Base-by-base conservation (phyloP, 306 rosid species). In the Castanea mollissima region DNA sequence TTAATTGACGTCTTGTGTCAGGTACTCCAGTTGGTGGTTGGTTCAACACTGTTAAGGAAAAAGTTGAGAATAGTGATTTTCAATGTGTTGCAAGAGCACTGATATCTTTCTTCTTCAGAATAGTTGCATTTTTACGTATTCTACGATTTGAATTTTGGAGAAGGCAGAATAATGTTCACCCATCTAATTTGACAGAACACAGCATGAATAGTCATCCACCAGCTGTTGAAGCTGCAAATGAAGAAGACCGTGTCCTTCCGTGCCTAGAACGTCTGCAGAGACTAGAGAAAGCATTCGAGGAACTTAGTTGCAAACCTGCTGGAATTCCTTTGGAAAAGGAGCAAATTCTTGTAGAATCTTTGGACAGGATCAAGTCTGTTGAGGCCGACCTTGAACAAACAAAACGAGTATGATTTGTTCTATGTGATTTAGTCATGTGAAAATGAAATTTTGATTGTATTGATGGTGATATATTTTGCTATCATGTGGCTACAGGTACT, bases 311-410 rank as follows among this genome's bases (percentile, higher is more conserved):
- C 76, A 95, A 91, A 82, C 97, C 99, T 59, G 87, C 88, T 44
- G 81, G 65, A 64, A 95, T 95, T 78, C 99, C 99, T 78, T 67
- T 68, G 76, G 99, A 93, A 79, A 95, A 95, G 85, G 98, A 95
- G 70, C 84, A 78, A 81, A 86, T 95, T 80, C 94, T 95, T 25
- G 83, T 85, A 89, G 90, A 95, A 72, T 95, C 99, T 57, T 86
- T 91, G 87, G 90, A 93, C 68, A 88, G 99, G 89, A 95, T 95
- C 54, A 95, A 93, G 82, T 91, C 83, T 3, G 98, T 91, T 70
- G 99, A 95, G 84, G 81, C 87, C 64, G 99, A 95, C 83, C 92
- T 95, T 19, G 98, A 95, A 79, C 91, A 85, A 87, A 95, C 99
- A 32, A 95, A 95, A 88, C 85, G 89, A 85, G 99, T 95, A 91